Base-by-base conservation (phyloP, 164 flowering plant species). In the Tinospora cordifolia region DNA sequence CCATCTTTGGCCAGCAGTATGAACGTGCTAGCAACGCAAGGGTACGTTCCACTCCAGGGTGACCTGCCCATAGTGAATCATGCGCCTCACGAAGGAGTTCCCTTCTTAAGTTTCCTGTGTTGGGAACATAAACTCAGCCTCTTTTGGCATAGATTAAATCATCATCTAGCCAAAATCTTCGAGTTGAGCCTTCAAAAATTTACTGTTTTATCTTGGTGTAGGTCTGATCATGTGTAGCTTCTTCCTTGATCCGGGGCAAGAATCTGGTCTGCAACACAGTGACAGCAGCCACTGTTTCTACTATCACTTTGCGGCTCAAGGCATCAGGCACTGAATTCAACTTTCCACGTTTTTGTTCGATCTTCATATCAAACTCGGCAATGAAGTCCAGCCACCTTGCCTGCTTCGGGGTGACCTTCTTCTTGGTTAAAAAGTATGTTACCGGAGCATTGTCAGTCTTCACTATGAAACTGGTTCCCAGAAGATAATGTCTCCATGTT, bases 81-180 rank as follows among this genome's bases (percentile, higher is more conserved):
- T 78, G 79, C 3, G 38, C 30, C 41, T 76, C 78, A 10, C 41
- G 44, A 40, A 78, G 1, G 0, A 78, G n/a, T 17, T 72, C 68
- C 0, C 21, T n/a, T n/a, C n/a, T n/a, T n/a, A n/a, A n/a, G n/a
- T n/a, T n/a, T n/a, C n/a, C n/a, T n/a, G n/a, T n/a, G 7, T 21
- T 27, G 0, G 71, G 76, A 0, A 75, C 66, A 62, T 49, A 77
- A 0, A 69, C 1, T 5, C 71, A 0, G 0, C 51, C 41, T 3
- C 73, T 76, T 27, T 67, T 65, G 30, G 68, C 14, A 25, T 65
- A 40, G 51, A 65, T 4, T 9, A 65, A 10, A 1, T 27, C 51
- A 8, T 41, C 68, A 0, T 65, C 25, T 64, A 64, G 22, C 41
- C 41, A 64, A 36, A 64, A 34, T 22, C 19, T n/a, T 11, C 59